phyloP scores from a whole-genome alignment of 495 filamentous ascomycete species.

The Penicillium paradoxum region DNA sequence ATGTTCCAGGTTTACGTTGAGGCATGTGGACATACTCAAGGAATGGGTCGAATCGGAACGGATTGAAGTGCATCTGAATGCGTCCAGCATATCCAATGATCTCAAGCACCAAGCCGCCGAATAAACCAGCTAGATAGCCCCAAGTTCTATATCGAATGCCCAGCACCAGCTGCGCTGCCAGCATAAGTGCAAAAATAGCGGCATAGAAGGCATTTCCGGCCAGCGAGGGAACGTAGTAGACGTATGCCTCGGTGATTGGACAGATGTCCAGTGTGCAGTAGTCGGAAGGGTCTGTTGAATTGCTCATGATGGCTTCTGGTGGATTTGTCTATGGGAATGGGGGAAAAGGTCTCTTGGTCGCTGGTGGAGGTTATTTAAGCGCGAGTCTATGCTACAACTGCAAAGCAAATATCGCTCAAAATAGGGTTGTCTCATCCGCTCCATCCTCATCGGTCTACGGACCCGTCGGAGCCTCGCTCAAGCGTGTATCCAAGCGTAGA shows the following conservation, averaged over 20 bases:
- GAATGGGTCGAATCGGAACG: conserved; percentile 29
- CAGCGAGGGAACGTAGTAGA: conserved; percentile 33
- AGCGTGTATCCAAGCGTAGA: background rate
- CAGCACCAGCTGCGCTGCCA: conserved; percentile 22
- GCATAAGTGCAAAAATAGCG: conserved; percentile 25
- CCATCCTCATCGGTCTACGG: background rate
- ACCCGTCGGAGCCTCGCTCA: background rate
- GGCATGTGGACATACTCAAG: conserved; percentile 19
- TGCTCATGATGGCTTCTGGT: background rate
- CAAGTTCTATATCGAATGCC: conserved; percentile 29
- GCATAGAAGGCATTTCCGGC: conserved; percentile 35
- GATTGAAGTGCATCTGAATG: conserved; percentile 26
- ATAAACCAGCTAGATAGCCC: conserved; percentile 22
- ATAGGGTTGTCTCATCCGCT: background rate
- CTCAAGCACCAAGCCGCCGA: conserved; percentile 29
- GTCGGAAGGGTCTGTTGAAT: background rate
- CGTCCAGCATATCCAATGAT: conserved; percentile 34
- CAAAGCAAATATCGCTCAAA: background rate
- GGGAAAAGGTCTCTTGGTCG: background rate
- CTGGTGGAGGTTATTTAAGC: background rate
- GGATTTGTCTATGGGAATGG: background rate
- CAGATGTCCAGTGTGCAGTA: conserved; percentile 39
- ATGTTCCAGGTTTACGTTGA: background rate
- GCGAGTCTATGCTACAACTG: background rate
- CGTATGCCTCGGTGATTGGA: conserved; percentile 24